Evolutionary conservation across 2,329 filamentous ascomycete genomes (phyloP).

Genomic region (Fusarium ambrosium): DNA sequence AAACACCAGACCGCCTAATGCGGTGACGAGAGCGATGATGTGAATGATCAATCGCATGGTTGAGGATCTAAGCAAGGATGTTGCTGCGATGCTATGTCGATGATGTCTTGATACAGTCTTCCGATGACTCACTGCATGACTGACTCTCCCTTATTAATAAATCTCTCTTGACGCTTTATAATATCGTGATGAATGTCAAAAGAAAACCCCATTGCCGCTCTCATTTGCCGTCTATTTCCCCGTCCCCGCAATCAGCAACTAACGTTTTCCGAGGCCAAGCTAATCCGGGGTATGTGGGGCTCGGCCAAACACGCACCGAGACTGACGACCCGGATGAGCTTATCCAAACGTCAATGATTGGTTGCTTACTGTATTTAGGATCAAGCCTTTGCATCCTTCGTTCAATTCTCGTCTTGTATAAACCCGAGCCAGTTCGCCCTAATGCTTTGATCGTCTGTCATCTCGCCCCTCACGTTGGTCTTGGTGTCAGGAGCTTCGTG

Average conservation of each 20-base stretch:
- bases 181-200: neutral
- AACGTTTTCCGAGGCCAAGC: neutral
- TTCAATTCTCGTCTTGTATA: neutral
- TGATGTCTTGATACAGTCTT: neutral
- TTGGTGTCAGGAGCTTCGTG: neutral
- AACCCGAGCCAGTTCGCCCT: neutral
- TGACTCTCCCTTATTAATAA: neutral
- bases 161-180: neutral
- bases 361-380: neutral
- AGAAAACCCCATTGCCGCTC: neutral
- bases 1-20: constrained; percentile 7
- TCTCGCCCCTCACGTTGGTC: neutral
- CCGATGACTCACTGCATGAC: neutral
- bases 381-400: neutral
- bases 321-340: neutral
- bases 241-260: neutral
- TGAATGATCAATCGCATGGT: neutral
- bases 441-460: neutral
- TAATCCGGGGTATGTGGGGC: neutral
- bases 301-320: neutral
- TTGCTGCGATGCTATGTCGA: neutral
- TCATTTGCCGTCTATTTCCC: neutral
- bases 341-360: neutral
- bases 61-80: neutral
- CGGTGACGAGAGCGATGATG: neutral